Evolutionary conservation across 441 rosid genomes (phyloP).

Genomic region (Raphanus hybrid): DNA sequence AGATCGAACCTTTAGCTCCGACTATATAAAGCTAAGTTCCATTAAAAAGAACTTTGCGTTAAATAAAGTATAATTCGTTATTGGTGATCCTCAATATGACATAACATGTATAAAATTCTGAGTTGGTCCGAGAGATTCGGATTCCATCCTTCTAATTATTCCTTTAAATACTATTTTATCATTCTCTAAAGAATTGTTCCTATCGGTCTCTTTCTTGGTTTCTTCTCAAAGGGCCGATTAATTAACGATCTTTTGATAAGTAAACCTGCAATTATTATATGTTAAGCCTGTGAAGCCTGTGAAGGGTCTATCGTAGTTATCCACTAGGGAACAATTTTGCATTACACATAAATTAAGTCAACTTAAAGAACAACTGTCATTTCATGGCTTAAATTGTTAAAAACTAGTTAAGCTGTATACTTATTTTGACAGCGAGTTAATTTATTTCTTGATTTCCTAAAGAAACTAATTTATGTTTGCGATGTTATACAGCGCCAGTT

Average conservation of each 20-base stretch:
- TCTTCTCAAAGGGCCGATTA: not conserved
- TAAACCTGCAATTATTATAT: not conserved
- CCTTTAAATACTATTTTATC: conserved; percentile 4
- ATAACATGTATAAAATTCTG: conserved; percentile 15
- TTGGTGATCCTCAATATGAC: not conserved
- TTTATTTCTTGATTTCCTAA: not conserved
- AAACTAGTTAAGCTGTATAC: not conserved
- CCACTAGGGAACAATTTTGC: not conserved
- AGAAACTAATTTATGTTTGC: not conserved
- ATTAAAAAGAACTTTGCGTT: not conserved
- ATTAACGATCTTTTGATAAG: not conserved
- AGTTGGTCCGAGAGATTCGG: conserved; percentile 31
- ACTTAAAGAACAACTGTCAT: not conserved
- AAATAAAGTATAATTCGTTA: conserved; percentile 22
- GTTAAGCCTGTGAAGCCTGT: not conserved
- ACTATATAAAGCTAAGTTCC: conserved; percentile 9
- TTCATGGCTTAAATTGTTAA: not conserved
- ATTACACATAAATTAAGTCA: not conserved
- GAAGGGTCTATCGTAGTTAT: not conserved
- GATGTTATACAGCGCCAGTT: conserved; percentile 2
- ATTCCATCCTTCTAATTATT: conserved; percentile 15
- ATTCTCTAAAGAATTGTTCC: conserved; percentile 20
- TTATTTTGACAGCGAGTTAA: not conserved
- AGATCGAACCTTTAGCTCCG: conserved; percentile 19
- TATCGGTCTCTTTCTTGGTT: conserved; percentile 11